Conservation (phyloP, 2,329 filamentous ascomycete species). For the Coniella vitis region DNA sequence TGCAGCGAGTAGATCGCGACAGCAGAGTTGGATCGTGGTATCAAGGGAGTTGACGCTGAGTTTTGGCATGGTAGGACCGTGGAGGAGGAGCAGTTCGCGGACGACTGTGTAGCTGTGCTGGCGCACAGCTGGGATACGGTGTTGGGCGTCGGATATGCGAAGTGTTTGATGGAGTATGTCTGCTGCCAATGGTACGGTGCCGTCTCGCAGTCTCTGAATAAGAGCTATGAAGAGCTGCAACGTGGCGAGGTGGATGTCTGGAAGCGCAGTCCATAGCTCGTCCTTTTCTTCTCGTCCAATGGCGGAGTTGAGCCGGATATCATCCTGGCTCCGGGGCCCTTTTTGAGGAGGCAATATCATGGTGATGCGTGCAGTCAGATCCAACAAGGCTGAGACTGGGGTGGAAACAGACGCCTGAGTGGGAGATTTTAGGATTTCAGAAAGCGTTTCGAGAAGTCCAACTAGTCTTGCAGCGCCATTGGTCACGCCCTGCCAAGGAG, state of each 20-base stretch:
- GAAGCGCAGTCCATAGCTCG: constrained; percentile 65
- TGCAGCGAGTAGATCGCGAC: constrained; percentile 61
- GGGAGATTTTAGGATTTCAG: constrained; percentile 53
- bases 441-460: constrained; percentile 59
- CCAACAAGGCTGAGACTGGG: constrained; percentile 60
- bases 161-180: constrained; percentile 64
- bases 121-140: constrained; percentile 48
- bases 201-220: constrained; percentile 49
- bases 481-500: constrained; percentile 66
- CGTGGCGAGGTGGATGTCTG: constrained; percentile 66
- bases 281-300: constrained; percentile 77
- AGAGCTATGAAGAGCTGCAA: constrained; percentile 55
- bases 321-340: constrained; percentile 39
- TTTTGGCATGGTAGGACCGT: constrained; percentile 62
- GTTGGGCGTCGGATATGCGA: constrained; percentile 60
- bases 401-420: constrained; percentile 61
- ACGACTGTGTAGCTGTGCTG: constrained; percentile 54
- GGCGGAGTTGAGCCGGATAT: constrained; percentile 61
- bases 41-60: constrained; percentile 56
- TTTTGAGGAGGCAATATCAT: constrained; percentile 50
- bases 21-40: constrained; percentile 59
- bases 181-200: constrained; percentile 52
- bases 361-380: constrained; percentile 63
- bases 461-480: constrained; percentile 64
- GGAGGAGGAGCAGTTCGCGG: constrained; percentile 48